These are phyloP conservation scores for Plenodomus biglobosus DNA, from an alignment of 2,329 filamentous ascomycete genomes.

Conservation along the genomic window DNA sequence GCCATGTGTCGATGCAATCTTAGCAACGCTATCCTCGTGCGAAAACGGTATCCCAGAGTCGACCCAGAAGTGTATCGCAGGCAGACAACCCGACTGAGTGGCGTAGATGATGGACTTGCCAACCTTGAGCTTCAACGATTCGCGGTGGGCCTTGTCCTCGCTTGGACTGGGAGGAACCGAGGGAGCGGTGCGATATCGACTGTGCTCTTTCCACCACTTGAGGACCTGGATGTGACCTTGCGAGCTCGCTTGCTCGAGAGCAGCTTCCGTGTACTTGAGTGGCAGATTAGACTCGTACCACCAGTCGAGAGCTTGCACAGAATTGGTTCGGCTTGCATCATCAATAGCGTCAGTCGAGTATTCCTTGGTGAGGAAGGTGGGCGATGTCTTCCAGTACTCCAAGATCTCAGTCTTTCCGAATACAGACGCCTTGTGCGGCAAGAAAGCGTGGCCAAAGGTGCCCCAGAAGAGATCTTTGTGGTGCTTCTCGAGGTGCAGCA, in stretches of 20 bases:
- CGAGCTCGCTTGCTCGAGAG: slow-evolving; percentile 82
- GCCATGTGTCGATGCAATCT: slow-evolving; percentile 81
- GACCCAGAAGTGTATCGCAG: slow-evolving; percentile 86
- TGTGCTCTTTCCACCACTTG: slow-evolving; percentile 86
- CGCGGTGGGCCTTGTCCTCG: slow-evolving; percentile 16
- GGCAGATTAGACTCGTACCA: slow-evolving; percentile 82
- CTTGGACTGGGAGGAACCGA: slow-evolving; percentile 13
- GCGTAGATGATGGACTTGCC: slow-evolving; percentile 83
- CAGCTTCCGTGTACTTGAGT: slow-evolving; percentile 81
- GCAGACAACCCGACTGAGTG: slow-evolving; percentile 76
- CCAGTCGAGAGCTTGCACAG: slow-evolving; percentile 84
- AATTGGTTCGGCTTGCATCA: slow-evolving; percentile 81
- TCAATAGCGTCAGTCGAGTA: slow-evolving; percentile 85
- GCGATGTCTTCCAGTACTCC: slow-evolving; percentile 86
- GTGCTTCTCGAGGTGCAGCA: slow-evolving; percentile 69
- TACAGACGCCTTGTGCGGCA: slow-evolving; percentile 86
- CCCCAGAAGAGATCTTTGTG: slow-evolving; percentile 78
- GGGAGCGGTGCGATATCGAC: slow-evolving; percentile 48
- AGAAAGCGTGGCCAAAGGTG: slow-evolving; percentile 76
- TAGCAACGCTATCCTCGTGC: slow-evolving; percentile 79
- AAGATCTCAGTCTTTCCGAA: slow-evolving; percentile 83
- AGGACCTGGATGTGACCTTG: slow-evolving; percentile 83
- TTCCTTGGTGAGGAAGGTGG: slow-evolving; percentile 80
- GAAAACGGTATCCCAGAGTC: slow-evolving; percentile 75
- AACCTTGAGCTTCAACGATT: slow-evolving; percentile 65